These are phyloP conservation scores for Cichorium intybus DNA, from an alignment of 140 eudicot species.

Conservation along the genomic window DNA sequence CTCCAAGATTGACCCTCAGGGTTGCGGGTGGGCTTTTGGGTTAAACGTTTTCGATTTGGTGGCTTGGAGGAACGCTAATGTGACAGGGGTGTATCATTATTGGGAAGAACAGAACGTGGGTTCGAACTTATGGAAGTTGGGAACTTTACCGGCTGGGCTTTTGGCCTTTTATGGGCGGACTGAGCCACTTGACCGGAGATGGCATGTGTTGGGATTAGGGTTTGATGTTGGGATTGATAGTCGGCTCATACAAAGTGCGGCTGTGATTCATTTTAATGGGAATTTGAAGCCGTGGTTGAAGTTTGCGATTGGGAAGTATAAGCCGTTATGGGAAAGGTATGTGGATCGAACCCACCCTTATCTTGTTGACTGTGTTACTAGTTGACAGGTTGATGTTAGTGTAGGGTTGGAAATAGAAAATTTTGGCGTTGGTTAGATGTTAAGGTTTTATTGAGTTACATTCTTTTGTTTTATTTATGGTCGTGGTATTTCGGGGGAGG, in stretches of 20 bases:
- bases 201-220: conserved; percentile 94
- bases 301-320: conserved; percentile 64
- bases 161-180: conserved; percentile 84
- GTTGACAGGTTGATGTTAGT: conserved; percentile 27
- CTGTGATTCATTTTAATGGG: conserved; percentile 88
- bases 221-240: conserved; percentile 72
- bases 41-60: conserved; percentile 89
- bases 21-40: conserved; percentile 99
- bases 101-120: conserved; percentile 79
- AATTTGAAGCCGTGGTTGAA: conserved; percentile 92
- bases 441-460: conserved; percentile 12
- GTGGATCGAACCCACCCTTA: conserved; percentile 52
- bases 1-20: conserved; percentile 89
- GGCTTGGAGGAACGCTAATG: conserved; percentile 81
- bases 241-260: conserved; percentile 80
- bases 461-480: conserved; percentile 24
- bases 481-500: conserved; percentile 4
- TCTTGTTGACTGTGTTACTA: conserved; percentile 34
- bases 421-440: conserved; percentile 34
- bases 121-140: conserved; percentile 74
- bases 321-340: conserved; percentile 77
- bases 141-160: conserved; percentile 89
- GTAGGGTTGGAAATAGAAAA: conserved; percentile 32
- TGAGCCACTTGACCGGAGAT: conserved; percentile 90
- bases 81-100: conserved; percentile 64